Evolutionary conservation across 805 yeast genomes (phyloP).

Genomic region (Metschnikowia proteae): DNA sequence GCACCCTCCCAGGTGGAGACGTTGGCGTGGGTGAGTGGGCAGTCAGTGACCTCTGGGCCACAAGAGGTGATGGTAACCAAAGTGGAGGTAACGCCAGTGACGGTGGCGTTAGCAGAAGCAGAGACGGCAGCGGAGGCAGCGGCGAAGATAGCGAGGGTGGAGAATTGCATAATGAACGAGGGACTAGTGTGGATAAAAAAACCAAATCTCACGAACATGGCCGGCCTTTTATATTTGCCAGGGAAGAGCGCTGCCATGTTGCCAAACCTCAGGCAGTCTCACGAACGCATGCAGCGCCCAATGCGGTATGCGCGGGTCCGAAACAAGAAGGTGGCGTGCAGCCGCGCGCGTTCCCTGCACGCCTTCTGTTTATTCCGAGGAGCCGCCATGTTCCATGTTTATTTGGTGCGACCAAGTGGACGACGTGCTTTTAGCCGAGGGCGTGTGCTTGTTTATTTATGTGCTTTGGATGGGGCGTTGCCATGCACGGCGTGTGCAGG

Average conservation of each 20-base stretch:
- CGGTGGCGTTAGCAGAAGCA: conserved; percentile 15
- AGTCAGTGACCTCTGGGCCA: conserved; percentile 17
- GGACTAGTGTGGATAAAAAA: conserved; percentile 11
- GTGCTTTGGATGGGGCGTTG: too few species aligned
- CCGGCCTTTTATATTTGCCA: conserved; percentile 4
- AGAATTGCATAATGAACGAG: conserved; percentile 21
- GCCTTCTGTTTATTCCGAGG: not conserved
- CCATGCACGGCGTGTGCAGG: not conserved
- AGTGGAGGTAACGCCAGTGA: conserved; percentile 14
- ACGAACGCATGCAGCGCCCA: not conserved
- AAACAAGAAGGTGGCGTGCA: not conserved
- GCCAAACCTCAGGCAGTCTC: not conserved
- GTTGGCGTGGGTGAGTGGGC: conserved; percentile 18
- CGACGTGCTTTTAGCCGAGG: not conserved
- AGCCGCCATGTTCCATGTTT: not conserved
- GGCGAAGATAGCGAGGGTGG: conserved; percentile 20
- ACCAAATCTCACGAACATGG: not conserved
- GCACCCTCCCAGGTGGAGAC: conserved; percentile 20
- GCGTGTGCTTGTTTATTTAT: not conserved
- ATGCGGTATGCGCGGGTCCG: conserved; percentile 2
- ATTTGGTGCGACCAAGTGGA: not conserved
- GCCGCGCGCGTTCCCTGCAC: not conserved
- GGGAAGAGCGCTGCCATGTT: not conserved
- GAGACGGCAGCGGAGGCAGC: conserved; percentile 20
- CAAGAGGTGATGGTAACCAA: conserved; percentile 23